Conservation (phyloP, 2,329 filamentous ascomycete species). For the Aspergillus fumigatus region DNA sequence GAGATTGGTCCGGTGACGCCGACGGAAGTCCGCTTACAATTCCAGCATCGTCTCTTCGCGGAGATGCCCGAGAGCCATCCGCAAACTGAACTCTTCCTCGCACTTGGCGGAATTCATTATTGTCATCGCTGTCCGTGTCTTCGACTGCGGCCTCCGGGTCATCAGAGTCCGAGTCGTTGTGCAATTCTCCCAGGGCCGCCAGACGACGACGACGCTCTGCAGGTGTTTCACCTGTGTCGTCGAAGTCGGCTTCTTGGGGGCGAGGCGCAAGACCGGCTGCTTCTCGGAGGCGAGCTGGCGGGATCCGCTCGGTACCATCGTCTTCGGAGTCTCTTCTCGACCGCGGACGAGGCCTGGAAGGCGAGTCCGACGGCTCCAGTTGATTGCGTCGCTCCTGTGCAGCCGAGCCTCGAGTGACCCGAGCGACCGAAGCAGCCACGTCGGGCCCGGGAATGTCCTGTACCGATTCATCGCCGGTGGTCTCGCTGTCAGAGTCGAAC, state of each 20-base stretch:
- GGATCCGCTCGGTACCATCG: slow-evolving; percentile 40
- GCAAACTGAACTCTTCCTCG: slow-evolving; percentile 31
- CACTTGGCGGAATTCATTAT: slow-evolving; percentile 13
- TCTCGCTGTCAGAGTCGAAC: slow-evolving; percentile 21
- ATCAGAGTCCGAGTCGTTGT: slow-evolving; percentile 26
- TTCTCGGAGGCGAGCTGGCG: slow-evolving; percentile 32
- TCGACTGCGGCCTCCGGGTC: slow-evolving; percentile 10
- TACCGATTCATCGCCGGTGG: slow-evolving; percentile 22
- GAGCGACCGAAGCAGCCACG: slow-evolving; percentile 35
- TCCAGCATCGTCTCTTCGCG: slow-evolving; percentile 13
- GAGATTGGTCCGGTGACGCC: slow-evolving; percentile 10
- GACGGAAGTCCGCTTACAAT: slow-evolving; percentile 5
- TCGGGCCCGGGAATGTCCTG: slow-evolving; percentile 28
- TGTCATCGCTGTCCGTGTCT: slow-evolving; percentile 24
- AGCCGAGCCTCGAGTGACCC: slow-evolving; percentile 32
- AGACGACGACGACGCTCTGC: slow-evolving; percentile 45
- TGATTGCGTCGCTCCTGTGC: slow-evolving; percentile 38
- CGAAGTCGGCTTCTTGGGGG: slow-evolving; percentile 22
- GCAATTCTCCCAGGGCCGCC: slow-evolving; percentile 38
- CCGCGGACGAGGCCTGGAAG: slow-evolving; percentile 14
- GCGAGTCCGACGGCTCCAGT: slow-evolving; percentile 24
- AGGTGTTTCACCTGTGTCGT: slow-evolving; percentile 41
- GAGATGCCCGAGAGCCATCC: slow-evolving; percentile 26
- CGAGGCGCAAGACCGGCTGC: slow-evolving; percentile 26
- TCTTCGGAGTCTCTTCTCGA: slow-evolving; percentile 38